Conservation (phyloP, 768 basidiomycete species). For the Fomitopsis serialis region DNA sequence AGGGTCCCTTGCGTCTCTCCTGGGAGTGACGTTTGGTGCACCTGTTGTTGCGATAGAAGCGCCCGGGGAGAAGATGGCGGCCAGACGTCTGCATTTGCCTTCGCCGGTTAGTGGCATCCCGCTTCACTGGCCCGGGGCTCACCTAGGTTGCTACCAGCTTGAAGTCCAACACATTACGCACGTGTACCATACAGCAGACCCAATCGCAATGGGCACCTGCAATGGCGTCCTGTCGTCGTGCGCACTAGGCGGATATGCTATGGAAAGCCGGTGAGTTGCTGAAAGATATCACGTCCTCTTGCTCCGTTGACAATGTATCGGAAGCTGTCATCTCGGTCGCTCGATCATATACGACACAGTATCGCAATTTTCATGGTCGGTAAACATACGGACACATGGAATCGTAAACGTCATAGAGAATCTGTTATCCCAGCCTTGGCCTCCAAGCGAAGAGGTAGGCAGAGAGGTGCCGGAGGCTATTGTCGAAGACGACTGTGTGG, state of each 20-base stretch:
- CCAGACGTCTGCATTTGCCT: slow-evolving; percentile 78
- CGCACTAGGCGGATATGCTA: slow-evolving; percentile 82
- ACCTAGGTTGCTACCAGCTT: slow-evolving; percentile 36
- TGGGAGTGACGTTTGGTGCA: slow-evolving; percentile 84
- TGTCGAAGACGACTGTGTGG: slow-evolving; percentile 65
- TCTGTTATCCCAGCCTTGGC: slow-evolving; percentile 69
- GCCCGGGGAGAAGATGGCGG: slow-evolving; percentile 81
- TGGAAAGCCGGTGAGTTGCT: slow-evolving; percentile 61
- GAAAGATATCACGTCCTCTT: neutral
- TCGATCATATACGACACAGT: slow-evolving; percentile 92
- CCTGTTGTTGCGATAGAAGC: slow-evolving; percentile 88
- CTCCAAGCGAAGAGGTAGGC: slow-evolving; percentile 50
- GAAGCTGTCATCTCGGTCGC: slow-evolving; percentile 80
- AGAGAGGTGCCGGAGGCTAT: slow-evolving; percentile 55
- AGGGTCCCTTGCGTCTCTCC: slow-evolving; percentile 70
- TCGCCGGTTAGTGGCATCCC: slow-evolving; percentile 52
- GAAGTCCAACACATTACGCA: slow-evolving; percentile 80
- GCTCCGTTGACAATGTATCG: neutral
- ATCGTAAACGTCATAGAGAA: slow-evolving; percentile 78
- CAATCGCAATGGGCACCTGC: slow-evolving; percentile 87
- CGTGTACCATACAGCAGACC: slow-evolving; percentile 92
- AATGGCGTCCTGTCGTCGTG: slow-evolving; percentile 79
- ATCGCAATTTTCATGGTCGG: slow-evolving; percentile 76
- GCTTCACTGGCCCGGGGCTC: neutral
- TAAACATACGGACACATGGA: slow-evolving; percentile 75